These are phyloP conservation scores for Neurospora africana DNA, from an alignment of 495 filamentous ascomycete species.

Conservation along the genomic window DNA sequence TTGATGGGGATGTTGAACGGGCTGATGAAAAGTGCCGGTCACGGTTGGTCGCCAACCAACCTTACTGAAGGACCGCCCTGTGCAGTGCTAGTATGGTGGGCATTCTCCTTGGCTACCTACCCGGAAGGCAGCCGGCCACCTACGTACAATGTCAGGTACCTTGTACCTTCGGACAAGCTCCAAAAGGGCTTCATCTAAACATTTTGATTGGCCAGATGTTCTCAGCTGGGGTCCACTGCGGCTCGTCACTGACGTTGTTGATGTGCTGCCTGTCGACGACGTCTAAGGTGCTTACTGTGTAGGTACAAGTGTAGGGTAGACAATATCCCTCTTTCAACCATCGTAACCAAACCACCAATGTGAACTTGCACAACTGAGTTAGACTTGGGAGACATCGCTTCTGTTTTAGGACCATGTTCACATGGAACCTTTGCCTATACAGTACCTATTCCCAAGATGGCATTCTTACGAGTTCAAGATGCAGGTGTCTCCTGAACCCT, in stretches of 20 bases:
- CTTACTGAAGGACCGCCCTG: constrained; percentile 1
- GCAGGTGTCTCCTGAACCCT: not conserved
- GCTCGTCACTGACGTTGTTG: constrained; percentile 26
- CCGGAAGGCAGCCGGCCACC: constrained; percentile 9
- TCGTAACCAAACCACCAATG: not conserved
- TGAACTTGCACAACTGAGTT: not conserved
- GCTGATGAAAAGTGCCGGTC: not conserved
- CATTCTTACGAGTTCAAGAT: not conserved
- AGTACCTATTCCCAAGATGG: not conserved
- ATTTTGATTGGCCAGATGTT: not conserved
- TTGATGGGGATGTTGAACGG: not conserved
- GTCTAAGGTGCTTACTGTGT: not conserved
- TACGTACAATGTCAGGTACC: constrained; percentile 7
- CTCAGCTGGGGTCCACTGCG: constrained; percentile 7
- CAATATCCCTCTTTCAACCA: not conserved
- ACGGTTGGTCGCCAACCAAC: constrained; percentile 14
- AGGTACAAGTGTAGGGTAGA: not conserved
- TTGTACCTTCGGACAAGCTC: constrained; percentile 1
- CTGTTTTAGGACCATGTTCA: too few relatives aligned
- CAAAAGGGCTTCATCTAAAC: not conserved
- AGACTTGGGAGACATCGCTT: not conserved
- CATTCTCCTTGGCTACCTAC: not conserved
- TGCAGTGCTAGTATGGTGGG: not conserved
- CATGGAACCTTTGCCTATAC: too few relatives aligned
- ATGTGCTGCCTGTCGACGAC: constrained; percentile 22